These are phyloP conservation scores for Pichia eremophila DNA, from an alignment of 805 yeast species.

Conservation along the genomic window DNA sequence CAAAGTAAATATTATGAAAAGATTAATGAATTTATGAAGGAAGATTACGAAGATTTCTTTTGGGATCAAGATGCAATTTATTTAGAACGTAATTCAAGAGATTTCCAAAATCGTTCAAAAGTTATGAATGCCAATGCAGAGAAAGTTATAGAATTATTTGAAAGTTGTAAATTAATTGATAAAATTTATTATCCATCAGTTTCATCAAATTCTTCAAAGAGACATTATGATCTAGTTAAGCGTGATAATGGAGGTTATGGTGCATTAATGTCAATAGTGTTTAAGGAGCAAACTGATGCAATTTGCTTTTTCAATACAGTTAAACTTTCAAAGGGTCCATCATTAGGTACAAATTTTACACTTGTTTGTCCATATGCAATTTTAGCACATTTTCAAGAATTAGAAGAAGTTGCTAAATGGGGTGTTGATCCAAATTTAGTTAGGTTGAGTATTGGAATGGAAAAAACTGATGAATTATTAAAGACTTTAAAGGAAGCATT, in stretches of 20 bases:
- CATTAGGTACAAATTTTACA: constrained; percentile 83
- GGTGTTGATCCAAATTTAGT: constrained; percentile 74
- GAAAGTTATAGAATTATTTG: constrained; percentile 44
- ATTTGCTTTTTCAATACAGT: constrained; percentile 64
- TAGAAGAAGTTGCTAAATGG: constrained; percentile 71
- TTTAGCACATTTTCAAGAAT: constrained; percentile 74
- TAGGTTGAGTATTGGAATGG: constrained; percentile 80
- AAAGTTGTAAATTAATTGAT: constrained; percentile 43
- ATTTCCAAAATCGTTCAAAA: constrained; percentile 57
- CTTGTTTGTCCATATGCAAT: constrained; percentile 85
- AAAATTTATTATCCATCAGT: constrained; percentile 65
- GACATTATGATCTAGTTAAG: constrained; percentile 62
- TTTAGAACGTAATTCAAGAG: constrained; percentile 88
- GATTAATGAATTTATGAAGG: constrained; percentile 42
- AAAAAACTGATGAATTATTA: constrained; percentile 52
- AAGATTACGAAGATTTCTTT: constrained; percentile 59
- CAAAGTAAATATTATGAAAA: constrained; percentile 37
- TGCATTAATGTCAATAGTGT: constrained; percentile 69
- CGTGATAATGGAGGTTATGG: constrained; percentile 80
- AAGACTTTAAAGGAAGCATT: constrained; percentile 44
- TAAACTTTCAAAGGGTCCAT: constrained; percentile 76
- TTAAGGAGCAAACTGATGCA: constrained; percentile 56
- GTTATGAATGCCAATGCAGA: constrained; percentile 49
- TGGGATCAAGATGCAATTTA: constrained; percentile 95
- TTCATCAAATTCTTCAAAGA: constrained; percentile 32